These are phyloP conservation scores for Zanthoxylum bungeanum DNA, from an alignment of 345 rosid species.

Conservation along the genomic window DNA sequence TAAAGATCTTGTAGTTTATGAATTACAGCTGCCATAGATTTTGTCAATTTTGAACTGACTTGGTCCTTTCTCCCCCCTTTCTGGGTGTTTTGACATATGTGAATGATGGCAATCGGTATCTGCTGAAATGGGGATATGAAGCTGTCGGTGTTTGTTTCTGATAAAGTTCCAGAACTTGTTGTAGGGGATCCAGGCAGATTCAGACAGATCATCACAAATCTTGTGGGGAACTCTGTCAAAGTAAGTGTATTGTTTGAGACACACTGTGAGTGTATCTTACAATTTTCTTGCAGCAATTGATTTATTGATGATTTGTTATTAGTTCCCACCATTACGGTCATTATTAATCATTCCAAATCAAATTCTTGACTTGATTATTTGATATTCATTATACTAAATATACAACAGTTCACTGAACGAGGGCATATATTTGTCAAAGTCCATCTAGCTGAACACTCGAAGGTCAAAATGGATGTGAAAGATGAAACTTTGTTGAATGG, in stretches of 20 bases:
- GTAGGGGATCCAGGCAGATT: slow-evolving; percentile 96
- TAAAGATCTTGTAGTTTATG: not conserved
- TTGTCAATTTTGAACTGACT: slow-evolving; percentile 17
- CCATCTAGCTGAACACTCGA: slow-evolving; percentile 61
- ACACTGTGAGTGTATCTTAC: not conserved
- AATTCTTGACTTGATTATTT: not conserved
- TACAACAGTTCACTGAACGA: slow-evolving; percentile 81
- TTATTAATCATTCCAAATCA: not conserved
- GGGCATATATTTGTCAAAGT: slow-evolving; percentile 95
- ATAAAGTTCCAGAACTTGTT: slow-evolving; percentile 80
- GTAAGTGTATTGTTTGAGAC: slow-evolving; percentile 36
- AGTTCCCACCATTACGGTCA: not conserved
- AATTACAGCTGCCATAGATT: not conserved
- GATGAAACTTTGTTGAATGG: slow-evolving; percentile 45
- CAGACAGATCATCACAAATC: slow-evolving; percentile 91
- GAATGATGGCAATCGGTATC: slow-evolving; percentile 7
- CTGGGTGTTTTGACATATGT: slow-evolving; percentile 9
- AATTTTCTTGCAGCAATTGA: not conserved
- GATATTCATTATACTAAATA: slow-evolving; percentile 6
- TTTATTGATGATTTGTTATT: not conserved
- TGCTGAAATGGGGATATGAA: slow-evolving; percentile 38
- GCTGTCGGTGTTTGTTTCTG: slow-evolving; percentile 92
- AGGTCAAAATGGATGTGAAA: slow-evolving; percentile 34
- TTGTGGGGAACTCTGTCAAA: slow-evolving; percentile 96
- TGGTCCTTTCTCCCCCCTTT: not conserved